phyloP scores from a whole-genome alignment of 208 protist species.

The Leishmania amazonensis region DNA sequence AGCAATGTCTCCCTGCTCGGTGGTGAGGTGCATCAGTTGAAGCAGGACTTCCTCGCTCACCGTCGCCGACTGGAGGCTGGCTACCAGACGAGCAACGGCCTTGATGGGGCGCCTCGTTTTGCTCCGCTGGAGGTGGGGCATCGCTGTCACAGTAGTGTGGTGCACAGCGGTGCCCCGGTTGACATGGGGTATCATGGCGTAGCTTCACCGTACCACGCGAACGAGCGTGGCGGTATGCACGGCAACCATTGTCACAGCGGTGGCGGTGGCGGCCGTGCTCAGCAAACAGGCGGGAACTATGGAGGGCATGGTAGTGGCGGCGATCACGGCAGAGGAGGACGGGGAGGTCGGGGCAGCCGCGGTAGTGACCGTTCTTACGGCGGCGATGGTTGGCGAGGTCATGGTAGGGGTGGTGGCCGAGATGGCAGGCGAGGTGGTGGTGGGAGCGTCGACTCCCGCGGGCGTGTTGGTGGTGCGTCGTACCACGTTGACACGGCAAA shows the following conservation, averaged over 20 bases:
- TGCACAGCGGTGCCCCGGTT: not conserved
- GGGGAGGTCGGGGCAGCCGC: constrained; percentile 17
- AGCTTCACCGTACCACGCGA: not conserved
- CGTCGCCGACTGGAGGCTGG: constrained; percentile 50
- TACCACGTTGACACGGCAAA: constrained; percentile 12
- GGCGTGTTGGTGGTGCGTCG: not conserved
- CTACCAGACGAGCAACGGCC: constrained; percentile 53
- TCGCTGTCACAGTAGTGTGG: constrained; percentile 19
- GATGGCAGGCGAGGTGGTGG: not conserved
- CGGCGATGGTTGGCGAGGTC: constrained; percentile 4
- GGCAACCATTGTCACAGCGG: not conserved
- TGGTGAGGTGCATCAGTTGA: constrained; percentile 74
- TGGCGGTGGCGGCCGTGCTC: constrained; percentile 10
- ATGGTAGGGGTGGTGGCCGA: constrained; percentile 13
- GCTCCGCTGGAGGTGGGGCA: constrained; percentile 56
- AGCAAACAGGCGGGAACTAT: constrained; percentile 1
- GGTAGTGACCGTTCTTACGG: constrained; percentile 1
- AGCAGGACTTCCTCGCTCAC: constrained; percentile 65
- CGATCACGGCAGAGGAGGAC: not conserved
- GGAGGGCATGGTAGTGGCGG: constrained; percentile 7
- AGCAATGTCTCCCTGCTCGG: constrained; percentile 55
- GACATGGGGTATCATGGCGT: constrained; percentile 1
- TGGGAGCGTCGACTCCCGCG: constrained; percentile 19
- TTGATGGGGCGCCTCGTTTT: constrained; percentile 74
- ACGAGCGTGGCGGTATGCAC: constrained; percentile 4